phyloP scores from a whole-genome alignment of 164 flowering plant species.

The Tinospora cordifolia region DNA sequence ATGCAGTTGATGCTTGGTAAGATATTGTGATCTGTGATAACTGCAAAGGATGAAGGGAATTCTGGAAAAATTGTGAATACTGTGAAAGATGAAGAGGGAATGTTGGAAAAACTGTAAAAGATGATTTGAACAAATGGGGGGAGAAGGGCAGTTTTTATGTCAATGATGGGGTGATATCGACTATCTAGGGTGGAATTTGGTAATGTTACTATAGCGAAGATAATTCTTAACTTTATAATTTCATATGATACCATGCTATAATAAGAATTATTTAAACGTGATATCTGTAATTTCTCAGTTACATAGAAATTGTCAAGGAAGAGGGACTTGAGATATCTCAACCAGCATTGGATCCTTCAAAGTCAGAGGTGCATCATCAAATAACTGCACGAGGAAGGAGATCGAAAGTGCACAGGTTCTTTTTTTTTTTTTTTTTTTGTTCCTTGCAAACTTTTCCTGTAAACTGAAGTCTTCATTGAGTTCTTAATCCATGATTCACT shows the following conservation, averaged over 20 bases:
- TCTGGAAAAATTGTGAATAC: not conserved
- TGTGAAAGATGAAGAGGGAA: not conserved
- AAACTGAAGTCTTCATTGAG: not conserved
- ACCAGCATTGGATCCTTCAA: conserved; percentile 76
- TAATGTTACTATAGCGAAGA: not conserved
- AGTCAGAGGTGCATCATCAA: conserved; percentile 74
- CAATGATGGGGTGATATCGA: not conserved
- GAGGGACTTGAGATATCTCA: conserved; percentile 96
- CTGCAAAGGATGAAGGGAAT: not conserved
- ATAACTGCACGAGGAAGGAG: conserved; percentile 59
- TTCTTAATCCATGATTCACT: not conserved
- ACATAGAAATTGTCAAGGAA: conserved; percentile 54
- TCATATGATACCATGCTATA: not conserved
- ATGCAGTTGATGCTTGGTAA: not conserved
- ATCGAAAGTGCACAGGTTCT: conserved; percentile 68
- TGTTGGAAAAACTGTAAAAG: not conserved
- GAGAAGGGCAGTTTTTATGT: not conserved
- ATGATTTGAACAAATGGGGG: not conserved
- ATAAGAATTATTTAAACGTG: not conserved
- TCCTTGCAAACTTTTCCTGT: not conserved
- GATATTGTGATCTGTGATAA: not conserved
- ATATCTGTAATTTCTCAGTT: conserved; percentile 33
- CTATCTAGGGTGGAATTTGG: not conserved
- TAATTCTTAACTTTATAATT: not conserved
- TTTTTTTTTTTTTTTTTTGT: too few species aligned